These are phyloP conservation scores for Sechiopsis laciniata DNA, from an alignment of 306 rosid species.

Conservation along the genomic window DNA sequence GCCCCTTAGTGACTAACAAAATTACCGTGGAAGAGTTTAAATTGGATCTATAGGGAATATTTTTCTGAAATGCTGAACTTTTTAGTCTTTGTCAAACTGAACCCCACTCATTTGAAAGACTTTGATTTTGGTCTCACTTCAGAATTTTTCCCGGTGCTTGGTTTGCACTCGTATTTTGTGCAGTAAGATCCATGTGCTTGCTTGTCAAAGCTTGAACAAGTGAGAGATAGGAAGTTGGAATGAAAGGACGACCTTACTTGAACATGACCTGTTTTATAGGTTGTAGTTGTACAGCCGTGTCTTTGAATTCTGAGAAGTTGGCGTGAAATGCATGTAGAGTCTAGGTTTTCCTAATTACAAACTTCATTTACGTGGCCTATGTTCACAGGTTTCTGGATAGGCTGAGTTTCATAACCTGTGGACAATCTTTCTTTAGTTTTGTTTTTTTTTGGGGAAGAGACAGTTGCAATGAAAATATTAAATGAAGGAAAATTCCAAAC, in stretches of 20 bases:
- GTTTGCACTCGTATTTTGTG: not conserved
- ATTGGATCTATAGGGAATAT: not conserved
- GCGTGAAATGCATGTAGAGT: conserved; percentile 5
- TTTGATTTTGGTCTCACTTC: not conserved
- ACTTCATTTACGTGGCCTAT: not conserved
- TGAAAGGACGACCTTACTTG: too few relatives aligned
- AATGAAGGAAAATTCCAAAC: too few relatives aligned
- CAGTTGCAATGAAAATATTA: too few relatives aligned
- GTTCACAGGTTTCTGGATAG: not conserved
- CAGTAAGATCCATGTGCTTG: conserved; percentile 1
- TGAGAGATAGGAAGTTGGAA: not conserved
- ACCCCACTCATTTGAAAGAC: not conserved
- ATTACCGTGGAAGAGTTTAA: not conserved
- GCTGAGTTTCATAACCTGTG: not conserved
- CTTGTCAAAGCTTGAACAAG: not conserved
- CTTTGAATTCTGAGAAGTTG: not conserved
- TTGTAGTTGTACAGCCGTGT: too few relatives aligned
- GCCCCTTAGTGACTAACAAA: not conserved
- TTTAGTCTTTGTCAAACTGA: not conserved
- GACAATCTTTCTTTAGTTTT: not conserved
- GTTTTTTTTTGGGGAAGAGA: too few relatives aligned
- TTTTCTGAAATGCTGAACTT: not conserved
- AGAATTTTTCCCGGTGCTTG: not conserved
- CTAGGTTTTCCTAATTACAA: conserved; percentile 1
- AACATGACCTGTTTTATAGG: too few relatives aligned